Conservation (phyloP, 2,329 filamentous ascomycete species). For the Colletotrichum musae region DNA sequence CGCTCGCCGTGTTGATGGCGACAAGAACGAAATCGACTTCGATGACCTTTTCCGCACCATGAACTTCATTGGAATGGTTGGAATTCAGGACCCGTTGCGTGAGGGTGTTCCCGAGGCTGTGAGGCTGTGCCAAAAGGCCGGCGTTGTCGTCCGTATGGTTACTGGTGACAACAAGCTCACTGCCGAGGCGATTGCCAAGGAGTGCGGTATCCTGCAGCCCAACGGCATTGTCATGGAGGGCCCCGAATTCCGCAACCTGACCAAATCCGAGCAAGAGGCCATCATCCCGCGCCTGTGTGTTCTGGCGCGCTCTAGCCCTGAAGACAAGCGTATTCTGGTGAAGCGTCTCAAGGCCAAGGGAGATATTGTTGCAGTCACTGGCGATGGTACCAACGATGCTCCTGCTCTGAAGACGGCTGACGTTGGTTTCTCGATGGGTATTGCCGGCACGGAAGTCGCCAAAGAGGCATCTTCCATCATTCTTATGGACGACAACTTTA, state of each 20-base stretch:
- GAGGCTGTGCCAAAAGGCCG: constrained; percentile 79
- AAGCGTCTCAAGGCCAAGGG: constrained; percentile 79
- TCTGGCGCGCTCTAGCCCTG: constrained; percentile 80
- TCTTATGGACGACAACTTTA: constrained; percentile 90
- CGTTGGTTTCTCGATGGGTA: constrained; percentile 89
- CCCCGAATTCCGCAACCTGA: constrained; percentile 82
- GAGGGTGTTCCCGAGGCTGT: constrained; percentile 83
- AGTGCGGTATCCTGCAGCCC: constrained; percentile 81
- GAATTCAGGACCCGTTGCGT: constrained; percentile 86
- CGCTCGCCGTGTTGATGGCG: constrained; percentile 66
- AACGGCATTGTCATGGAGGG: constrained; percentile 83
- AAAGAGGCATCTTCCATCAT: constrained; percentile 90
- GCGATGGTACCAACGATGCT: constrained; percentile 88
- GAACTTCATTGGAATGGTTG: constrained; percentile 79
- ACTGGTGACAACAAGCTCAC: constrained; percentile 87
- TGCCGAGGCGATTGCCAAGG: constrained; percentile 82
- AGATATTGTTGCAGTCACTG: constrained; percentile 86
- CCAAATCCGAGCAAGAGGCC: constrained; percentile 74
- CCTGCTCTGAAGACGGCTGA: constrained; percentile 86
- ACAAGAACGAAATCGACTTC: constrained; percentile 74
- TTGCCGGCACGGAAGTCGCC: constrained; percentile 85
- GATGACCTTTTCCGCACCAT: constrained; percentile 78
- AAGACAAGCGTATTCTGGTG: constrained; percentile 83
- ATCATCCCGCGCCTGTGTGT: constrained; percentile 80
- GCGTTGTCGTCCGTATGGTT: constrained; percentile 87